Evolutionary conservation across 2,329 filamentous ascomycete species (phyloP), one percentile per base, ranked within the genome.

Genomic region (Exophiala sp.): DNA sequence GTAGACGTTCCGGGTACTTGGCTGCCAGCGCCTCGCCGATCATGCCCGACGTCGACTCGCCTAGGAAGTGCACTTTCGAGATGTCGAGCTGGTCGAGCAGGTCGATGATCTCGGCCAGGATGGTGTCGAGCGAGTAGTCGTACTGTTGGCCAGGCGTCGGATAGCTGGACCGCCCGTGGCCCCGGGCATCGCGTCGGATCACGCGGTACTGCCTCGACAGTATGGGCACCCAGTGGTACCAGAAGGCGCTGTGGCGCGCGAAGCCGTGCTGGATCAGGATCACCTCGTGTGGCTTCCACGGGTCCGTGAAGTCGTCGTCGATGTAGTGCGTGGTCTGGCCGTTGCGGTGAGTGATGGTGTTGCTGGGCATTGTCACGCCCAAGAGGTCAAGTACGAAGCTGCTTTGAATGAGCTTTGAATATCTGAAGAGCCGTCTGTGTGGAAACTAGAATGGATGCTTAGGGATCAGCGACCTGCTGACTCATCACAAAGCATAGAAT

Each of bases 231-330:
- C 46, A 53, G 11, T 53, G 51, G 18, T 53, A 53, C 29, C 41
- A 53, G 24, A 53, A 53, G 8, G 51, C 46, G 8, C 46, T 19
- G 30, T 53, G 51, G 3, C 51, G 46, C 40, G 42, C 51, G 22
- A 53, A 53, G 8, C 51, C 51, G 9, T 37, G 40, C 38, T 53
- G 50, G 19, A 53, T 30, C n/a, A 53, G 45, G 41, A 53, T 29
- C 11, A 45, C 48, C 10, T 27, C 24, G 24, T 41, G 42, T 18
- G 45, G 32, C 9, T 30, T 29, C 50, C 50, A 53, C 19, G 50
- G 50, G 30, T 53, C 50, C 13, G 50, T 43, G 29, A 44, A 43
- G 42, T 43, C 35, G 41, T 53, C 50, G 13, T 30, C 45, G 11
- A 53, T 46, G 13, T 30, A 29, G 27, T 53, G 50, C 8, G 40